Base-by-base conservation (phyloP, 2,329 filamentous ascomycete genomes). In the Colletotrichum sansevieriae region DNA sequence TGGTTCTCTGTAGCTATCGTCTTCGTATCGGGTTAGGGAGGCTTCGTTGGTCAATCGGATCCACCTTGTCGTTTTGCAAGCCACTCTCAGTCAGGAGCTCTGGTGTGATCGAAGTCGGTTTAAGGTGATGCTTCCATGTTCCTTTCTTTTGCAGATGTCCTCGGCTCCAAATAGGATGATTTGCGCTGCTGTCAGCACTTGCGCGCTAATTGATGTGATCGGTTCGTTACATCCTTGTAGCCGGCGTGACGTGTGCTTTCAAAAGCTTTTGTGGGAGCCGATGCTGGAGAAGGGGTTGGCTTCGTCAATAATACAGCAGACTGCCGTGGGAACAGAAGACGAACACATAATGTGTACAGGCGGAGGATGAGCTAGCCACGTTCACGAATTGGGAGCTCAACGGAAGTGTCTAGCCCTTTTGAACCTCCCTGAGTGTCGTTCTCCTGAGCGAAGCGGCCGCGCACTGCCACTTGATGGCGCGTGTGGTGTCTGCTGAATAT, bases 1-100 rank as follows among this genome's bases (percentile, higher is more conserved):
- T 63, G 59, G 68, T 52, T 65, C 61, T 58, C 55, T 65, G 61
- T 71, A 70, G 61, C 61, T 70, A 62, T 56, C 29, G 37, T 68
- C 33, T 68, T 41, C 51, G 59, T 22, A 61, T 70, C 22, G 66
- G 52, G 56, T 58, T 71, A 70, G 66, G 61, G 61, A 71, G 52
- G 57, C 41, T 29, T 13, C 18, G 15, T 37, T 60, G 62, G 52
- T 62, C 66, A 58, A 66, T 66, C 15, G 35, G 35, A 47, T 62
- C 49, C 49, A 65, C 52, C 20, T 43, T 56, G 29, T 58, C 25
- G 25, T 51, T 46, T 54, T 15, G 33, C 47, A 55, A 60, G 41
- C 13, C 11, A 15, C 22, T 58, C 8, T 54, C 9, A 18, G 29
- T 8, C 25, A 7, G 7, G n/a, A 18, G 8, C 15, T 47, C 25